Evolutionary conservation across 176 grass and related monocot species (phyloP).

Genomic region (Hyparrhenia diplandra): DNA sequence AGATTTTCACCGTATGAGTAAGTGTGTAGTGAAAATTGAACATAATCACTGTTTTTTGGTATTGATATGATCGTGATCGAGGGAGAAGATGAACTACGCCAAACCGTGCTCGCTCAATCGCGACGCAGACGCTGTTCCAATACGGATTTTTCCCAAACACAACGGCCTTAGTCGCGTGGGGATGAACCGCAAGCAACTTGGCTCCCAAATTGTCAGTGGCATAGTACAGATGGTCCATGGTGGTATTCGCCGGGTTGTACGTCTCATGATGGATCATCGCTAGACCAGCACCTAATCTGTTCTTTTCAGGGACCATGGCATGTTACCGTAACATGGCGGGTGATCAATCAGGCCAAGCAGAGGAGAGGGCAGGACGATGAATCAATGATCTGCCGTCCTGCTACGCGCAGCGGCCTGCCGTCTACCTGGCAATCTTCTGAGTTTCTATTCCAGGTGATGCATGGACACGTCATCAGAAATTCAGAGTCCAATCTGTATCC

Average conservation of each 20-base stretch:
- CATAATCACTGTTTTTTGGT: too few species aligned
- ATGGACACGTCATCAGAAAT: too few species aligned
- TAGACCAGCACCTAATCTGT: background rate
- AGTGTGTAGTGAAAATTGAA: too few species aligned
- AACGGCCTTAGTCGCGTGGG: too few species aligned
- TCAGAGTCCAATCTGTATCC: too few species aligned
- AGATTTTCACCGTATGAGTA: too few species aligned
- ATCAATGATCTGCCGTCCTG: conserved; percentile 20
- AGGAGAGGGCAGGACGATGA: background rate
- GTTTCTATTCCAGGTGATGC: too few species aligned
- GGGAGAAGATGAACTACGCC: too few species aligned
- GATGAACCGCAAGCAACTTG: background rate
- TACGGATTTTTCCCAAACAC: too few species aligned
- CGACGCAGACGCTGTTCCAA: too few species aligned
- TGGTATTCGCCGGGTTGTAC: background rate
- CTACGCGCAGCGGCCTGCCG: background rate
- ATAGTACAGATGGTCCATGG: background rate
- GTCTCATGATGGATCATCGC: background rate
- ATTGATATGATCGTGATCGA: too few species aligned
- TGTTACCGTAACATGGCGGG: conserved; percentile 45
- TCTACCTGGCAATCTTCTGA: background rate
- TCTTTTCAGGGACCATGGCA: conserved; percentile 33
- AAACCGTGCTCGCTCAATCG: too few species aligned
- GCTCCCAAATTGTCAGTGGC: background rate
- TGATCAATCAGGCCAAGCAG: conserved; percentile 20